A percentile compares a stretch with the other conserved stretches of the same genome.
These are phyloP conservation scores for Pharnaceum exiguum DNA, from an alignment of 148 eudicot genomes.

Conservation along the genomic window DNA sequence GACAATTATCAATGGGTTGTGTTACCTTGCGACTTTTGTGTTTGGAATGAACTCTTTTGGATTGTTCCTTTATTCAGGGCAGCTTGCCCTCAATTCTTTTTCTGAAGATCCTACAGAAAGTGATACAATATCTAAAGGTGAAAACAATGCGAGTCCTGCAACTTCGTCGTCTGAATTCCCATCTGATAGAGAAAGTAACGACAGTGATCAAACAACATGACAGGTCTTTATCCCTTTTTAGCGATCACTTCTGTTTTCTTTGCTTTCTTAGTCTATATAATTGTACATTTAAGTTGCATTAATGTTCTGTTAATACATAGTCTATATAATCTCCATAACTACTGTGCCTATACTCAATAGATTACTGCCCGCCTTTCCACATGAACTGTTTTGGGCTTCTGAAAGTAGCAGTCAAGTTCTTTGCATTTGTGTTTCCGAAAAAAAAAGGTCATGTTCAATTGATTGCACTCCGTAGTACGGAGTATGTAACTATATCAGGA, in stretches of 20 bases:
- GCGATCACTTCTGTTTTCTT: background rate
- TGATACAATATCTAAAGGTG: constrained; percentile 15
- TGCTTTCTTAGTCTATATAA: constrained; percentile 6
- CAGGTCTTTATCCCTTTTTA: background rate
- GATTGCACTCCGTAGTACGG: no score
- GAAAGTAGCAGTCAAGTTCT: no score
- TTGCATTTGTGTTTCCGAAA: no score
- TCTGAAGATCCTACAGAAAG: constrained; percentile 36
- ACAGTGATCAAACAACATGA: constrained; percentile 46
- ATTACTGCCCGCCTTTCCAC: no score
- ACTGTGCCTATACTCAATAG: no score
- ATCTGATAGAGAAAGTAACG: constrained; percentile 21
- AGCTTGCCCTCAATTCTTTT: constrained; percentile 64
- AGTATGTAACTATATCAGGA: no score
- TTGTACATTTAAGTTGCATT: background rate
- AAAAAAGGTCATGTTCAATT: no score
- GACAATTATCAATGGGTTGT: constrained; percentile 81
- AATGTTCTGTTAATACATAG: no score
- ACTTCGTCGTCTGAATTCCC: constrained; percentile 25
- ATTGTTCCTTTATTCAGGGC: constrained; percentile 67
- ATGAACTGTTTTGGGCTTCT: no score
- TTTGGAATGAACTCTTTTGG: constrained; percentile 81
- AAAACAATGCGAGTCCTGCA: constrained; percentile 23
- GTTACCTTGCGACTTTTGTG: constrained; percentile 91
- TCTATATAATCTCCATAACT: no score